Base-by-base conservation (phyloP, 108 stramenopile genomes). In the Nitzschia sp. region DNA sequence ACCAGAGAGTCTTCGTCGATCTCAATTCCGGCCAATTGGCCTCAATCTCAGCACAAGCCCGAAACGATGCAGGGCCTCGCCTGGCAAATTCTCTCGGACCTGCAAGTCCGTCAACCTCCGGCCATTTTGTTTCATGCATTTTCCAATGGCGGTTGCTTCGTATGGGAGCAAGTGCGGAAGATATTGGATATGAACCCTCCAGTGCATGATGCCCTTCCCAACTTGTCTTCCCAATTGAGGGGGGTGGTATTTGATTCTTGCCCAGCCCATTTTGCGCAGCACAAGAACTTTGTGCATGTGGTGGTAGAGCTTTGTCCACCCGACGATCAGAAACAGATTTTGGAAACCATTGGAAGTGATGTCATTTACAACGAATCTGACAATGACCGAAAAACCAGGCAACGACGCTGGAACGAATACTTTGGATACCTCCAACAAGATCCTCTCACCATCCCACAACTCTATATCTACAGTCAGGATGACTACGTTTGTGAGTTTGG, bases 81-180 rank as follows among this genome's bases (percentile, higher is more conserved):
- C 50, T 76, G 79, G 53, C 57, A 79, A 21, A 53, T 78, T 29
- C 63, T 90, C 22, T 63, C 46, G 42, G 63, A 84, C 12, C 51
- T 88, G 7, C 63, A 88, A 65, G 46, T 43, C 48, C 60, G 63
- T 24, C 65, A 77, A 65, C 63, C 71, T 56, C 42, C 70, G 8
- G 37, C 53, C 26, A 72, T 76, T 9, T 34, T 94, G 6, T 73
- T 90, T 57, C 90, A 94, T 60, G 58, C 64, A 25, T 90, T 94
- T 65, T 94, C 93, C 17, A 94, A 94, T 72, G 87, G 86, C 0
- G 90, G 93, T 17, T 87, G 88, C 77, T 94, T 94, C 60, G 63
- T 94, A 3, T 94, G 88, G 88, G 93, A 94, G 76, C 71, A 76
- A 50, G 44, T 94, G 15, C 69, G 88, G 22, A 44, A 44, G 11